These are phyloP conservation scores for Pichia sp. DNA, from an alignment of 1,139 yeast genomes.

Conservation along the genomic window DNA sequence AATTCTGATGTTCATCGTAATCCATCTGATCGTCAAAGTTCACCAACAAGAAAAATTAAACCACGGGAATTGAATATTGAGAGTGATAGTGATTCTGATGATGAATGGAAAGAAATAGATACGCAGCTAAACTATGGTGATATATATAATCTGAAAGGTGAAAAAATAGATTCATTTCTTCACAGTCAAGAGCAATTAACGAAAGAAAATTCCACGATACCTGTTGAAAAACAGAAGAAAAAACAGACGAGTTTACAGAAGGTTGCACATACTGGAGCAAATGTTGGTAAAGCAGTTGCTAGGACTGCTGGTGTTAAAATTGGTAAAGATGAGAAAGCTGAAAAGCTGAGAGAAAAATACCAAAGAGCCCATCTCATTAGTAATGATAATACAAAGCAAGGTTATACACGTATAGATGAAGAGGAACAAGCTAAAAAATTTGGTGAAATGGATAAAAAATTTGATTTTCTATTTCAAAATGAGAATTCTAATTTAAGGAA, in stretches of 20 bases:
- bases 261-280: slow-evolving; percentile 58
- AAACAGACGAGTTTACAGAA: slow-evolving; percentile 20
- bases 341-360: slow-evolving; percentile 8
- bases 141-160: slow-evolving; percentile 48
- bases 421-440: slow-evolving; percentile 82
- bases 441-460: slow-evolving; percentile 65
- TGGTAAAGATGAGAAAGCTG: slow-evolving; percentile 12
- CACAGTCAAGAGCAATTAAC: slow-evolving; percentile 23
- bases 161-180: slow-evolving; percentile 35
- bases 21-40: neutral
- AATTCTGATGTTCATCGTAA: no score
- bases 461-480: slow-evolving; percentile 69
- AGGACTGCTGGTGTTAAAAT: slow-evolving; percentile 35
- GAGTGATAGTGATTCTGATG: slow-evolving; percentile 20
- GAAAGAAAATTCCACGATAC: slow-evolving; percentile 2
- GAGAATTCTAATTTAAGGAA: slow-evolving; percentile 28
- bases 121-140: slow-evolving; percentile 42
- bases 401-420: slow-evolving; percentile 85
- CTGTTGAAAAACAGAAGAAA: slow-evolving; percentile 16
- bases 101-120: slow-evolving; percentile 50
- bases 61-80: slow-evolving; percentile 14
- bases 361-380: slow-evolving; percentile 15
- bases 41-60: neutral
- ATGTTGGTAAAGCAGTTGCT: slow-evolving; percentile 49
- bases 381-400: slow-evolving; percentile 30